These are phyloP conservation scores for Acanthamoeba healyi DNA, from an alignment of 208 protist genomes.

Conservation along the genomic window DNA sequence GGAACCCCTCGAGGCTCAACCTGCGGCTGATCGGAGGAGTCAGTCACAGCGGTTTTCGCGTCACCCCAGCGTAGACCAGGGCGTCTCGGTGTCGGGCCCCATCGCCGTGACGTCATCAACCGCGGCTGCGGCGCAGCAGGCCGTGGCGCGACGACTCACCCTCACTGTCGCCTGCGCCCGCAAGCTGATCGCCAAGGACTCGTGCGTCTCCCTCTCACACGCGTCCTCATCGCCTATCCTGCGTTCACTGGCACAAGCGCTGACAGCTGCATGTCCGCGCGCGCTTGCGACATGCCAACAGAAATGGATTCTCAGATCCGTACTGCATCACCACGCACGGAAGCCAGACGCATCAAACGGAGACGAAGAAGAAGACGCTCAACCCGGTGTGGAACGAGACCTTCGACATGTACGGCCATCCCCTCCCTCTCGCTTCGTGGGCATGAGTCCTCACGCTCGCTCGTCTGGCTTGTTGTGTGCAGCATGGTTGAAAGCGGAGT, in stretches of 20 bases:
- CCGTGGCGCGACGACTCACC: neutral
- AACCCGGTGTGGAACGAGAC: slow-evolving; percentile 2
- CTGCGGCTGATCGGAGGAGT: too few relatives aligned
- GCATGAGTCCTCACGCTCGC: neutral
- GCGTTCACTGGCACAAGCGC: neutral
- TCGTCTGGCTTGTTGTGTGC: neutral
- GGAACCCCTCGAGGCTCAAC: too few relatives aligned
- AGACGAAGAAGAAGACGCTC: slow-evolving; percentile 15
- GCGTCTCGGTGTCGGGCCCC: neutral
- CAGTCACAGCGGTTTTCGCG: neutral
- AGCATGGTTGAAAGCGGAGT: neutral
- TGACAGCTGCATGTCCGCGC: neutral
- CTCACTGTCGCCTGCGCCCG: neutral
- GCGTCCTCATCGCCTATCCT: too few relatives aligned
- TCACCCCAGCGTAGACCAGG: neutral
- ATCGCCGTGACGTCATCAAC: neutral
- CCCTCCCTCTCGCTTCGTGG: neutral
- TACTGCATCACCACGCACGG: neutral
- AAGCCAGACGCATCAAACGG: neutral
- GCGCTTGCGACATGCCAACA: neutral
- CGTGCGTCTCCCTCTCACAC: too few relatives aligned
- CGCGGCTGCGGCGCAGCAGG: neutral
- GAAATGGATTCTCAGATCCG: neutral
- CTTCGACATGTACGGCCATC: neutral
- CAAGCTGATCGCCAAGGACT: neutral